These are phyloP conservation scores for Angomonas desouzai DNA, from an alignment of 208 protist species.

Conservation along the genomic window DNA sequence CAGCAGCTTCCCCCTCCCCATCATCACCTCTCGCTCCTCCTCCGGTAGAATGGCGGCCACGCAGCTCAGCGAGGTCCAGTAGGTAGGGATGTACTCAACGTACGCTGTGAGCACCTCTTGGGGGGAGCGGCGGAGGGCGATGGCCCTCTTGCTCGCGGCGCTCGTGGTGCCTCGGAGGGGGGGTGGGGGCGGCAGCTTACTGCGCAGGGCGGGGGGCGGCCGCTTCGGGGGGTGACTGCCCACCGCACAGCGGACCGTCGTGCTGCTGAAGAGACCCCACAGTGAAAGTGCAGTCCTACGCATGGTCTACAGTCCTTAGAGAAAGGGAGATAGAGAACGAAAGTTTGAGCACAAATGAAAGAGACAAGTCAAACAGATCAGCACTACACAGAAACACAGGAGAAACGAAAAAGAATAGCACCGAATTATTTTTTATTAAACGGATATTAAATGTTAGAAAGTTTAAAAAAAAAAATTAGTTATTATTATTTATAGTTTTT, in stretches of 20 bases:
- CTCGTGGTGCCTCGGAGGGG: slow-evolving; percentile 16
- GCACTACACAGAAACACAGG: not conserved
- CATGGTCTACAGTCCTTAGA: not conserved
- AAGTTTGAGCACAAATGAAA: not conserved
- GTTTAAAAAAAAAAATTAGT: slow-evolving; percentile 8
- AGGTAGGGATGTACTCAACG: slow-evolving; percentile 79
- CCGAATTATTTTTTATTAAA: slow-evolving; percentile 5
- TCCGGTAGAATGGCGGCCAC: slow-evolving; percentile 78
- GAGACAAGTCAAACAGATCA: too few relatives aligned
- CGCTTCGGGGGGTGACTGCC: slow-evolving; percentile 15
- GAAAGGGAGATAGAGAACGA: not conserved
- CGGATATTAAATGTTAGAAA: slow-evolving; percentile 16
- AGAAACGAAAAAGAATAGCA: not conserved
- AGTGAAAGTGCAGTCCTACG: not conserved
- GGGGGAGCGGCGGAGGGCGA: slow-evolving; percentile 37
- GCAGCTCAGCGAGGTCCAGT: slow-evolving; percentile 63
- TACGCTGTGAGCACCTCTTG: slow-evolving; percentile 67
- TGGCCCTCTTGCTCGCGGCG: not conserved
- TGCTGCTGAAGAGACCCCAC: not conserved
- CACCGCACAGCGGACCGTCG: not conserved
- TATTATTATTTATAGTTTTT: not conserved
- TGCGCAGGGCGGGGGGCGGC: slow-evolving; percentile 27
- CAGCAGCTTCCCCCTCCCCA: slow-evolving; percentile 49
- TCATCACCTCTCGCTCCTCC: slow-evolving; percentile 50
- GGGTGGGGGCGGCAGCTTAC: slow-evolving; percentile 18